A percentile compares a stretch with the other conserved stretches of the same genome.
Conservation (phyloP, 371 early-diverging fungal species). For the Mortierella sp. region DNA sequence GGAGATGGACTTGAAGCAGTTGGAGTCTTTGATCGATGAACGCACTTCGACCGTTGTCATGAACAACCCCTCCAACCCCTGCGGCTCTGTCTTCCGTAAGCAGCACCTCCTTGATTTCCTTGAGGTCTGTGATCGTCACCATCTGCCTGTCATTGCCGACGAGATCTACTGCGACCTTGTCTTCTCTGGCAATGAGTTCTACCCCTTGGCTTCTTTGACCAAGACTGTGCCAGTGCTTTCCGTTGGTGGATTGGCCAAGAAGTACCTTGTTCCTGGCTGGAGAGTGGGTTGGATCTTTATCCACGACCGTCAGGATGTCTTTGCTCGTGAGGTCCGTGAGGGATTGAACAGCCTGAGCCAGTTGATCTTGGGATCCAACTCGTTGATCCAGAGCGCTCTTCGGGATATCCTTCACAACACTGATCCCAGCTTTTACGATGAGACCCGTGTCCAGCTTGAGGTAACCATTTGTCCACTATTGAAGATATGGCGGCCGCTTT, state of each 20-base stretch:
- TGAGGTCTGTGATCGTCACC: slow-evolving; percentile 77
- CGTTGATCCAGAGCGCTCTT: slow-evolving; percentile 79
- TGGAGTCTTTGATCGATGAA: slow-evolving; percentile 84
- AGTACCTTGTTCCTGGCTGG: slow-evolving; percentile 94
- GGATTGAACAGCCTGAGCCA: slow-evolving; percentile 79
- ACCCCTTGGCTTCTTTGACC: slow-evolving; percentile 79
- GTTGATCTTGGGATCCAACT: slow-evolving; percentile 87
- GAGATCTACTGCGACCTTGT: slow-evolving; percentile 95
- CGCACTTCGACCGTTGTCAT: slow-evolving; percentile 85
- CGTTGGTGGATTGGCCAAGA: slow-evolving; percentile 91
- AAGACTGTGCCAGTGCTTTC: slow-evolving; percentile 84
- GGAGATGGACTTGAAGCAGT: slow-evolving; percentile 85
- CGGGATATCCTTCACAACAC: slow-evolving; percentile 82
- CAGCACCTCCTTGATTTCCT: slow-evolving; percentile 79
- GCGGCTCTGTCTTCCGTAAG: slow-evolving; percentile 86
- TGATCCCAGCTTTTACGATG: slow-evolving; percentile 74
- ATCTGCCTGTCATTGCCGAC: slow-evolving; percentile 88
- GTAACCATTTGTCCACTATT: slow-evolving; percentile 16
- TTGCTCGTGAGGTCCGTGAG: slow-evolving; percentile 69
- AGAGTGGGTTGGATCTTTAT: slow-evolving; percentile 90
- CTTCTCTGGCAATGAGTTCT: slow-evolving; percentile 73
- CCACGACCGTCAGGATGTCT: slow-evolving; percentile 73
- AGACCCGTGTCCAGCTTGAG: slow-evolving; percentile 76
- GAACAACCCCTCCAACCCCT: slow-evolving; percentile 94
- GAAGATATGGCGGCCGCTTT: background rate